Percentiles rank a stretch among this genome's conserved stretches.
These are phyloP conservation scores for Cryptococcus jaspeensis DNA, from an alignment of 1,284 basidiomycete genomes.

Conservation along the genomic window DNA sequence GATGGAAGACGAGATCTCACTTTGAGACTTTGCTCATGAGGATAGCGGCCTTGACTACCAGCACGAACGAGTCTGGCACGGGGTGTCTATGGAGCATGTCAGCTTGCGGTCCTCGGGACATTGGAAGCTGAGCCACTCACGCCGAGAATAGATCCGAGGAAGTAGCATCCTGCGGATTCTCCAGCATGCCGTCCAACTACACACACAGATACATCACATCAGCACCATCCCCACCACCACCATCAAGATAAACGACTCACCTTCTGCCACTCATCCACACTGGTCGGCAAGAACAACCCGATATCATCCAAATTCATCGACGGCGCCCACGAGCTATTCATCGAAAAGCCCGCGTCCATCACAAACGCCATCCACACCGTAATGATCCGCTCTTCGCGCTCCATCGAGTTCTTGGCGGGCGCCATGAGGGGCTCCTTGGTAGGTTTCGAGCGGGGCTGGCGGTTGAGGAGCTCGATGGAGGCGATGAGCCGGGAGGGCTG, in stretches of 20 bases:
- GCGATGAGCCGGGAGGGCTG: conserved; percentile 34
- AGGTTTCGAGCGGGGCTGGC: conserved; percentile 20
- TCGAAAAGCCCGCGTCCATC: conserved; percentile 30
- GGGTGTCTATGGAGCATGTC: conserved; percentile 30
- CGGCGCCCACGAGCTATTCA: conserved; percentile 34
- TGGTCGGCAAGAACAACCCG: conserved; percentile 29
- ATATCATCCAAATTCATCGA: conserved; percentile 30
- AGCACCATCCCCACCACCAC: not conserved
- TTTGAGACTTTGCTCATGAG: conserved; percentile 23
- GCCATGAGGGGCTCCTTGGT: conserved; percentile 34
- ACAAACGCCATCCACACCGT: conserved; percentile 42
- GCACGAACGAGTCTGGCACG: conserved; percentile 35
- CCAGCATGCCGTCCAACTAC: conserved; percentile 11
- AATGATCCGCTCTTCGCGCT: conserved; percentile 40
- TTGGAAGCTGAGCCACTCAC: conserved; percentile 12
- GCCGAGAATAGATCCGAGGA: conserved; percentile 26
- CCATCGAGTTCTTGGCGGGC: conserved; percentile 19
- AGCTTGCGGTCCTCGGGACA: no score
- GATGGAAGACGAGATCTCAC: conserved; percentile 1
- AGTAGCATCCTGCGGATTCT: conserved; percentile 37
- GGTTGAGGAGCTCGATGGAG: conserved; percentile 35
- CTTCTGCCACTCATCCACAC: conserved; percentile 22
- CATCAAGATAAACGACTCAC: conserved; percentile 8
- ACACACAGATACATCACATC: not conserved
- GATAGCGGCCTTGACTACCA: conserved; percentile 36